Evolutionary conservation across 2,329 filamentous ascomycete genomes (phyloP).

Genomic region (Calonectria naviculata): DNA sequence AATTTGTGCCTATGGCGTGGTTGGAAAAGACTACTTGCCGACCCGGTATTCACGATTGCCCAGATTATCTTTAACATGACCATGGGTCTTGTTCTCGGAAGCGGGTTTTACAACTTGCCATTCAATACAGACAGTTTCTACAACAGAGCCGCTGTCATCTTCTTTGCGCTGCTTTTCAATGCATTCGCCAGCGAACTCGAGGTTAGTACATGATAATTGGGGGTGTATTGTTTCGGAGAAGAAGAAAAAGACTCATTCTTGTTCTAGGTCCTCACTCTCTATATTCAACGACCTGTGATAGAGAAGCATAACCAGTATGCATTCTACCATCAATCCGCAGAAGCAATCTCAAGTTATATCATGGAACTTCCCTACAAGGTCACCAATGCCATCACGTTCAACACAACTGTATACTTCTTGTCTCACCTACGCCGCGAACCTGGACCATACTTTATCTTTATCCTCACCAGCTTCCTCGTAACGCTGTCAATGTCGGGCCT

Average conservation of each 20-base stretch:
- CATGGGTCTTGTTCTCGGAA: conserved; percentile 63
- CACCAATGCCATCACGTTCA: conserved; percentile 49
- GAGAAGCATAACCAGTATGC: conserved; percentile 50
- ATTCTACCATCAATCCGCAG: conserved; percentile 46
- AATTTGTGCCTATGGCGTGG: conserved; percentile 53
- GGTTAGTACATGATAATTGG: conserved; percentile 29
- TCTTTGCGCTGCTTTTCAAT: conserved; percentile 64
- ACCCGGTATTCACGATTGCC: conserved; percentile 52
- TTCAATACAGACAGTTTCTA: conserved; percentile 57
- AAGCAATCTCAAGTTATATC: conserved; percentile 46
- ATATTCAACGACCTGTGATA: conserved; percentile 46
- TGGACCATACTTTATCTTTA: conserved; percentile 57
- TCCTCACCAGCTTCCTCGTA: conserved; percentile 57
- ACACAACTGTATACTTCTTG: conserved; percentile 59
- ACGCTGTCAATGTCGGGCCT: conserved; percentile 70
- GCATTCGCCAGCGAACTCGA: conserved; percentile 53
- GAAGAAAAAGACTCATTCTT: not conserved
- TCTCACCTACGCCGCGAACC: conserved; percentile 53
- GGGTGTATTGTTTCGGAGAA: too few species aligned
- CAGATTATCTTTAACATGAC: conserved; percentile 58
- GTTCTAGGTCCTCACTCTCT: conserved; percentile 47
- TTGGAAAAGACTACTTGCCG: conserved; percentile 51
- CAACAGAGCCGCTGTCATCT: conserved; percentile 59
- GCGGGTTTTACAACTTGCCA: conserved; percentile 60
- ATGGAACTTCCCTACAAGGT: conserved; percentile 55